Base-by-base conservation (phyloP, 2,329 filamentous ascomycete species). In the Aspergillus thermomutatus region DNA sequence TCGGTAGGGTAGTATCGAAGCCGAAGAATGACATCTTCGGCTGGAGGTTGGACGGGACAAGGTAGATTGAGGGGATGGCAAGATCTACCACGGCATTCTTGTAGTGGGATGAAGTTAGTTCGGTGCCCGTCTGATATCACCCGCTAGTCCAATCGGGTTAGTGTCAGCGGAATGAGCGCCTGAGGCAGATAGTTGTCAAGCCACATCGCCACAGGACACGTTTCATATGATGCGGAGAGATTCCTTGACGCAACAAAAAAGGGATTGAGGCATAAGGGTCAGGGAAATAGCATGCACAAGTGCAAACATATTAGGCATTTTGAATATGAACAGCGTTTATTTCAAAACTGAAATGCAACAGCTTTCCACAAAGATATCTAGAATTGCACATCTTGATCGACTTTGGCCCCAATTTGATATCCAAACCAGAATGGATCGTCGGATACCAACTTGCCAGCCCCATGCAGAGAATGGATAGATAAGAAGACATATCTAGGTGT, bases 21-120 rank as follows among this genome's bases (percentile, higher is more conserved):
- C 91, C 90, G 77, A 96, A 96, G 81, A 96, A 96, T 34, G 92
- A 92, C 92, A 96, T 94, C 65, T 64, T 68, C 67, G 64, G 63
- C 62, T 57, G 54, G 57, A 57, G 27, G 31, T 50, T 52, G 53
- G 56, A 55, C 55, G 53, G 51, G 53, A 37, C 51, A 56, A 56
- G 46, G 53, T 60, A 56, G 60, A 55, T 48, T 57, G 54, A 56
- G 55, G 51, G 46, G 54, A 52, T 49, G 52, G 50, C 52, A 51
- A 57, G 59, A 62, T 59, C 61, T 61, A 62, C 49, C 61, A 58
- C 58, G 31, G 60, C 55, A 54, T 53, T 53, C 60, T 65, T 45
- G 58, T 65, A 54, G 60, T 66, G 62, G 64, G 65, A 64, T 64
- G 62, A 66, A 60, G 63, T 66, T 46, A 14, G 43, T 23, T 55